Base-by-base conservation (phyloP, 305 asterid species). In the Rubia balearica region DNA sequence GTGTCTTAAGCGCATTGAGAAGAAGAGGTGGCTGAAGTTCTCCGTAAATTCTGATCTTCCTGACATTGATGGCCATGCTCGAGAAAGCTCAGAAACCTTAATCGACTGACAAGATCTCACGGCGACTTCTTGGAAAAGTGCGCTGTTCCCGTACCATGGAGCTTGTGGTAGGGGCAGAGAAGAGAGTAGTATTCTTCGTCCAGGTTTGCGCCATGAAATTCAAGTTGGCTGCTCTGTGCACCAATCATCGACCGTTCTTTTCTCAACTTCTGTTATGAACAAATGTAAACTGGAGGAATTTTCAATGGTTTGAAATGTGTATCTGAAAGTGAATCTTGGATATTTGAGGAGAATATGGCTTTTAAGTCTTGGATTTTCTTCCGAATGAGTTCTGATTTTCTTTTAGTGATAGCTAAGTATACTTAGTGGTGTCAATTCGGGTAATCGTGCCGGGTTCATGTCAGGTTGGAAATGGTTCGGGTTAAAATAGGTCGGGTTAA, bases 11-110 rank as follows among this genome's bases (percentile, higher is more conserved):
- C 75, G 83, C 21, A 8, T 77, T 1, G 90, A 87, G 83, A 86
- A 80, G 82, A 86, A 86, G 81, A 75, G 77, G 56, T 91, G 96
- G 96, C 72, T 89, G 40, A 83, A 78, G 60, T 91, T 91, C 72
- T 86, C 92, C 0, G 64, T 62, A 0, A 91, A 83, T 74, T 64
- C 88, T 0, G 78, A 86, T 65, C 92, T 91, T 76, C 96, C 96
- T 0, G 89, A 83, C 77, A 73, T 86, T 71, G 81, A 70, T 68
- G 71, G 51, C 71, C 30, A 75, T 51, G 7, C 41, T 41, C 69
- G 67, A 0, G 80, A 70, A 69, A 71, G 62, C 46, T 61, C 64
- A 0, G 79, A 77, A 27, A 24, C 85, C 0, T 67, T 80, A 21
- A 73, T 85, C 21, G 48, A 53, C 63, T 81, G 82, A 73, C 21